phyloP scores from a whole-genome alignment of 306 rosid genomes.

The Fagus crenata region DNA sequence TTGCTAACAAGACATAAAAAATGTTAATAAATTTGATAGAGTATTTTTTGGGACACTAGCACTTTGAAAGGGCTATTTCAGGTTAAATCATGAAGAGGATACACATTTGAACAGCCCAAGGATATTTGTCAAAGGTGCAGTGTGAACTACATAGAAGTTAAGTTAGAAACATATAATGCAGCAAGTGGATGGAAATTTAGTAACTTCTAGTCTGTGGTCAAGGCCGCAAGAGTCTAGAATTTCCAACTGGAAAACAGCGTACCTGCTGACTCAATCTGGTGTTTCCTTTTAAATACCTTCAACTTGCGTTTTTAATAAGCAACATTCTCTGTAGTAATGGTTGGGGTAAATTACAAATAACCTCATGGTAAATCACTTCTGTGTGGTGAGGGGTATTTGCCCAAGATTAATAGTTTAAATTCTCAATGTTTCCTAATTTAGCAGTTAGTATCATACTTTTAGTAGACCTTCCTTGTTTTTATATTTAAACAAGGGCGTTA shows the following conservation, averaged over 20 bases:
- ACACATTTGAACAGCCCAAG: neutral
- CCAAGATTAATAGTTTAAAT: neutral
- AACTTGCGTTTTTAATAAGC: neutral
- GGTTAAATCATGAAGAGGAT: neutral
- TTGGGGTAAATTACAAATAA: neutral
- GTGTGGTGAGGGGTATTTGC: neutral
- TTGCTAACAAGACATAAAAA: neutral
- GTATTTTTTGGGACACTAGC: neutral
- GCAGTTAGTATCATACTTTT: neutral
- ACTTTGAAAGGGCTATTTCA: neutral
- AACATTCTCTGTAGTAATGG: neutral
- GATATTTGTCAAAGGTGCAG: neutral
- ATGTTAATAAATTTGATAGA: neutral
- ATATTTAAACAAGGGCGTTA: constrained; percentile 6
- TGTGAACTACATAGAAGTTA: neutral
- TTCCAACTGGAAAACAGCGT: neutral
- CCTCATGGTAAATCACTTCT: neutral
- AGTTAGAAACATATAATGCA: neutral
- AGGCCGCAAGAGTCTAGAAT: neutral
- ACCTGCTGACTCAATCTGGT: neutral
- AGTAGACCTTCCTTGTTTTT: neutral
- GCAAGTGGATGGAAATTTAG: neutral
- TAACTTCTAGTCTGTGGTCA: neutral
- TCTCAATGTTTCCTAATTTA: neutral
- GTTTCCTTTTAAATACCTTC: neutral